Conservation (phyloP, 768 basidiomycete genomes). For the Imleria badia region DNA sequence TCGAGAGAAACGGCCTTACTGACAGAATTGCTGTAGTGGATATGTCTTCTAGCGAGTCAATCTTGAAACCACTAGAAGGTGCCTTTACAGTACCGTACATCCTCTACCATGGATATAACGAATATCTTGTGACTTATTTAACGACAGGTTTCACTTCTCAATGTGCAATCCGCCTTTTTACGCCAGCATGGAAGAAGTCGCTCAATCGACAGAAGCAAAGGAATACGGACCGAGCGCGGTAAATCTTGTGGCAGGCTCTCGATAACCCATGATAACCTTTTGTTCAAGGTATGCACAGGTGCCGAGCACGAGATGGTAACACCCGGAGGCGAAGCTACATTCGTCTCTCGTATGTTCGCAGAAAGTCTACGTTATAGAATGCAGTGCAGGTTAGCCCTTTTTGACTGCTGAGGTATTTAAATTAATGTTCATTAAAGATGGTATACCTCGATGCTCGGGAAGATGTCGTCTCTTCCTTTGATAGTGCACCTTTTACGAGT, state of each 20-base stretch:
- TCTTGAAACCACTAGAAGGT: slow-evolving; percentile 39
- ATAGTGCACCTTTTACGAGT: slow-evolving; percentile 57
- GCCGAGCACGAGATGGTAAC: slow-evolving; percentile 88
- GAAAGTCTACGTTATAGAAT: slow-evolving; percentile 60
- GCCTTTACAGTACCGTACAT: slow-evolving; percentile 5
- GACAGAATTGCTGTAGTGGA: slow-evolving; percentile 50
- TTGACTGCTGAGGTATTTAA: neutral
- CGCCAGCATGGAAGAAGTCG: slow-evolving; percentile 66
- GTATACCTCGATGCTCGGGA: slow-evolving; percentile 94
- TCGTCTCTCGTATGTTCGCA: slow-evolving; percentile 72
- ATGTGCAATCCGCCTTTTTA: slow-evolving; percentile 99
- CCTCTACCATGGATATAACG: neutral
- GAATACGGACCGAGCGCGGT: slow-evolving; percentile 70
- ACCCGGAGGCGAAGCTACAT: slow-evolving; percentile 78
- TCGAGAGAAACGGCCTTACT: slow-evolving; percentile 54
- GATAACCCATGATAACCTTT: neutral
- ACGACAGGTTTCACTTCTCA: slow-evolving; percentile 63
- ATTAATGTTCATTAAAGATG: slow-evolving; percentile 44
- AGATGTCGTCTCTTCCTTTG: slow-evolving; percentile 66
- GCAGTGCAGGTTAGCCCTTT: slow-evolving; percentile 53
- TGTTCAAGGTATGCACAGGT: slow-evolving; percentile 76
- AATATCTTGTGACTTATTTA: neutral
- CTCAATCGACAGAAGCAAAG: slow-evolving; percentile 58
- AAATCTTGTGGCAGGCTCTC: slow-evolving; percentile 20
- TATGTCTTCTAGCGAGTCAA: slow-evolving; percentile 35